Percentiles rank a stretch among this genome's conserved stretches.
These are phyloP conservation scores for Trypanosoma boissoni DNA, from an alignment of 208 protist genomes.

Conservation along the genomic window DNA sequence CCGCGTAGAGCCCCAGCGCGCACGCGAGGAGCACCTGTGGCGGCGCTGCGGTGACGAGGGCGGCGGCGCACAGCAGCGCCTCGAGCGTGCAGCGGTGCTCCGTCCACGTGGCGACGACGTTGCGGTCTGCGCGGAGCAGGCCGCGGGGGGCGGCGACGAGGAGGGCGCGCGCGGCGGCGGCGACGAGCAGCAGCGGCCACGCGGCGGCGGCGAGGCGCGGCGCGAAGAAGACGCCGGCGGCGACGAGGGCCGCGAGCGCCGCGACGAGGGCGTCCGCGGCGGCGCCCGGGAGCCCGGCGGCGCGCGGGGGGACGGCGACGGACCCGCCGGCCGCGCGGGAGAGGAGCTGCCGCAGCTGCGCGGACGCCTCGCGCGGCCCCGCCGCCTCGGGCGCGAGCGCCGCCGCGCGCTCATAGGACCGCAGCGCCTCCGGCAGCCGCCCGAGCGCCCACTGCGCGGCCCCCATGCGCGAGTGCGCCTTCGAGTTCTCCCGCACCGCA, in stretches of 20 bases:
- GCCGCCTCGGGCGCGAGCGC: constrained; percentile 45
- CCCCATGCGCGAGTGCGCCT: constrained; percentile 57
- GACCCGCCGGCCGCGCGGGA: too few species aligned
- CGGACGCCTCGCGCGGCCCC: constrained; percentile 35
- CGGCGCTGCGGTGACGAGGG: constrained; percentile 39
- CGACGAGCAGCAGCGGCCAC: constrained; percentile 41
- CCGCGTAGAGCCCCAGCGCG: constrained; percentile 47
- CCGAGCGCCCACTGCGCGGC: constrained; percentile 57
- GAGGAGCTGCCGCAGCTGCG: constrained; percentile 31
- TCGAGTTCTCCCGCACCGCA: constrained; percentile 54
- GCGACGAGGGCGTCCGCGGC: constrained; percentile 25
- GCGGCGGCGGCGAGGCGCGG: constrained; percentile 15
- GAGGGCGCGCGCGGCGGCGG: constrained; percentile 42
- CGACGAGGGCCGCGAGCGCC: constrained; percentile 12
- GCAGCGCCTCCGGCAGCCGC: constrained; percentile 42
- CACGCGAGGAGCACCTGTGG: constrained; percentile 39
- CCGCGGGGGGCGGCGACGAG: constrained; percentile 37
- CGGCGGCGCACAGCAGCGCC: constrained; percentile 42
- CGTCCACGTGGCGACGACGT: constrained; percentile 36
- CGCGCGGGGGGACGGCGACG: constrained; percentile 26
- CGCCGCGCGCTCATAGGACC: constrained; percentile 49
- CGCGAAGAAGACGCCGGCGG: constrained; percentile 28
- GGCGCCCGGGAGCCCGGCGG: constrained; percentile 13
- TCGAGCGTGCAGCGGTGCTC: constrained; percentile 57
- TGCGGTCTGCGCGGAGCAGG: constrained; percentile 41